These are phyloP conservation scores for Monilinia aucupariae DNA, from an alignment of 2,329 filamentous ascomycete genomes.

Conservation along the genomic window DNA sequence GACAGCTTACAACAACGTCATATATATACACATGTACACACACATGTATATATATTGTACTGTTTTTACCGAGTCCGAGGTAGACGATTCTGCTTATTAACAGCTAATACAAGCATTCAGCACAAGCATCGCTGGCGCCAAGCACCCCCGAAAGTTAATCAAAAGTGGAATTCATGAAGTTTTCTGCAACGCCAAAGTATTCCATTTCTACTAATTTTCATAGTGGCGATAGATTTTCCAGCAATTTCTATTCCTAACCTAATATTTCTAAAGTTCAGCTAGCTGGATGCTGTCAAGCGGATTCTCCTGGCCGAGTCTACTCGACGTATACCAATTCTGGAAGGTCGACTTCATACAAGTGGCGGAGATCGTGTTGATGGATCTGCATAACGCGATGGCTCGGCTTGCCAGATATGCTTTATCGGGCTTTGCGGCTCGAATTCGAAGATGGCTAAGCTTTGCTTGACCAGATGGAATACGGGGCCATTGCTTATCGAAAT, in stretches of 20 bases:
- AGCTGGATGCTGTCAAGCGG: neutral
- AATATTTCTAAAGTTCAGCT: neutral
- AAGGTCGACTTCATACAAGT: neutral
- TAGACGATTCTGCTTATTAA: neutral
- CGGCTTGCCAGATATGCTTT: neutral
- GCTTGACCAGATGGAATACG: conserved; percentile 1
- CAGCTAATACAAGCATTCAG: neutral
- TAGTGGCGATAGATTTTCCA: neutral
- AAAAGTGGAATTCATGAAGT: conserved; percentile 1
- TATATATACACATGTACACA: no score
- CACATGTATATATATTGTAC: neutral
- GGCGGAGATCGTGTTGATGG: neutral
- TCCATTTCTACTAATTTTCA: neutral
- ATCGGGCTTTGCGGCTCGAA: conserved; percentile 1
- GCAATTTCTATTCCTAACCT: neutral
- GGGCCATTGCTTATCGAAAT: neutral
- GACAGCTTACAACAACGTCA: neutral
- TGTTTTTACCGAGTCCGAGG: neutral
- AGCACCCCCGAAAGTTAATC: neutral
- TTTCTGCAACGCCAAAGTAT: neutral
- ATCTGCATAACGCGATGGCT: neutral
- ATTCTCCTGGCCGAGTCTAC: neutral
- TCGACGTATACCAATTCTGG: neutral
- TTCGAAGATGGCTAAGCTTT: conserved; percentile 1
- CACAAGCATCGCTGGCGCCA: neutral